These are phyloP conservation scores for Actinomucor elegans DNA, from an alignment of 371 early-diverging fungal species.

Conservation along the genomic window DNA sequence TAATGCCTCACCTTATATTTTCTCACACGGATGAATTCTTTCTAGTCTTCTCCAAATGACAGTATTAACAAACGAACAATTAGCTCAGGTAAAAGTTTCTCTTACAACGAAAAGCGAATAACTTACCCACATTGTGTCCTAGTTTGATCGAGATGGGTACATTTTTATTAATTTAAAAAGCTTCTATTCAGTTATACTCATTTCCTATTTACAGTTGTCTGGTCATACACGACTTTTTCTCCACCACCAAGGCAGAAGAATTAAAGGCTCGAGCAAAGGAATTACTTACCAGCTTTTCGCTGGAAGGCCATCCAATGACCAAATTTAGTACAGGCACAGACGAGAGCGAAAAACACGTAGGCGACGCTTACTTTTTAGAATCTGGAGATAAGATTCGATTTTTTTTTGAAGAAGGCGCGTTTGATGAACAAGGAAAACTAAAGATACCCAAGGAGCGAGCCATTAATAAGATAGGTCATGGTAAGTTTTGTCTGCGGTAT, in stretches of 20 bases:
- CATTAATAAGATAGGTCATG: slow-evolving; percentile 95
- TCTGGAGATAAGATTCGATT: slow-evolving; percentile 85
- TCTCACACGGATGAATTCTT: no score
- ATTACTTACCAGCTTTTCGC: slow-evolving; percentile 65
- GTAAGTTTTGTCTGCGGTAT: no score
- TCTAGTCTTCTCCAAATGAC: no score
- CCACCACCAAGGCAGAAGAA: slow-evolving; percentile 41
- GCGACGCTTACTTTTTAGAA: slow-evolving; percentile 86
- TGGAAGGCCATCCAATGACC: slow-evolving; percentile 79
- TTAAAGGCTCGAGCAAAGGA: slow-evolving; percentile 58
- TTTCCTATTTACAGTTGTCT: slow-evolving; percentile 52
- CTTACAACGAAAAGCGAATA: neutral
- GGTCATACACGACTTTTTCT: slow-evolving; percentile 72
- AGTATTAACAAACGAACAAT: slow-evolving; percentile 12
- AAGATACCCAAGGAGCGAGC: slow-evolving; percentile 60
- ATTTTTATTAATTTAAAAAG: neutral
- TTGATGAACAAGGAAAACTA: slow-evolving; percentile 66
- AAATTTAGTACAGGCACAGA: slow-evolving; percentile 74
- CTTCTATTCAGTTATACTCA: neutral
- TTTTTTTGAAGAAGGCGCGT: slow-evolving; percentile 88
- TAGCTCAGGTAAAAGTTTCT: slow-evolving; percentile 4
- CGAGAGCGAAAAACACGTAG: slow-evolving; percentile 65
- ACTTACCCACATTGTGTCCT: neutral
- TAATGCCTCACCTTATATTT: neutral
- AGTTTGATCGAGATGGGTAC: slow-evolving; percentile 38